A percentile compares a stretch with the other conserved stretches of the same genome.
These are phyloP conservation scores for Zasmidium citrigriseum DNA, from an alignment of 2,329 filamentous ascomycete species.

Conservation along the genomic window DNA sequence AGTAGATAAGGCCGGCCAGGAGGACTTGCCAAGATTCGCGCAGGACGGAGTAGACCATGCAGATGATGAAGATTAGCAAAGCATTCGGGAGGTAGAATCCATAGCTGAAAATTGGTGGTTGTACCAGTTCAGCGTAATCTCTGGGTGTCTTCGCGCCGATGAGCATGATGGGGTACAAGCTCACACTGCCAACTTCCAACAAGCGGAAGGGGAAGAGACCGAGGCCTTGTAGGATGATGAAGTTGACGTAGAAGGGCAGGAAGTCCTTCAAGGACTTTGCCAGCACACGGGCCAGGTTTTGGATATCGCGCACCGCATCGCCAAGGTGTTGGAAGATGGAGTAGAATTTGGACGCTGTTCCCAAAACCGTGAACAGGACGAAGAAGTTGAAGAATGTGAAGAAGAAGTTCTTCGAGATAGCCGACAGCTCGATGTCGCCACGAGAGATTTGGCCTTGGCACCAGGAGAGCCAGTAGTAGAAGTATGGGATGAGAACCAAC, in stretches of 20 bases:
- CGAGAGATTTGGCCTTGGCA: slow-evolving; percentile 93
- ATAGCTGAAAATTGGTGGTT: slow-evolving; percentile 88
- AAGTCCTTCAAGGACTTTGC: slow-evolving; percentile 74
- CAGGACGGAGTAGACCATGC: slow-evolving; percentile 89
- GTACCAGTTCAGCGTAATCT: slow-evolving; percentile 78
- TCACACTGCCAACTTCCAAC: slow-evolving; percentile 83
- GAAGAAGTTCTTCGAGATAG: slow-evolving; percentile 97
- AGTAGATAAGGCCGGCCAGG: slow-evolving; percentile 79
- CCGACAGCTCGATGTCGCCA: slow-evolving; percentile 88
- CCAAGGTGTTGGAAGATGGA: slow-evolving; percentile 58
- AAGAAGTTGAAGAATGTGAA: slow-evolving; percentile 99
- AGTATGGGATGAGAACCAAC: slow-evolving; percentile 85
- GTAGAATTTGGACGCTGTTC: slow-evolving; percentile 75
- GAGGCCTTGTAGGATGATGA: slow-evolving; percentile 91
- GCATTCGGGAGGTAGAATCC: slow-evolving; percentile 94
- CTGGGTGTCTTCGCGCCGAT: slow-evolving; percentile 83
- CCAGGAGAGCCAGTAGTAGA: slow-evolving; percentile 92
- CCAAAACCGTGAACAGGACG: slow-evolving; percentile 86
- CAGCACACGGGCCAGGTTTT: slow-evolving; percentile 72
- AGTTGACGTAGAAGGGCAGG: slow-evolving; percentile 85
- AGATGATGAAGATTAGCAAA: slow-evolving; percentile 90
- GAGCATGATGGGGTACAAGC: slow-evolving; percentile 77
- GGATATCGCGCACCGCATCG: slow-evolving; percentile 76
- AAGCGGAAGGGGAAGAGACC: slow-evolving; percentile 91
- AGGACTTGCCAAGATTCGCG: slow-evolving; percentile 78